Evolutionary conservation across 129 eudicot species (phyloP), one percentile per base, ranked within the genome.

Genomic region (Artemisia annua): DNA sequence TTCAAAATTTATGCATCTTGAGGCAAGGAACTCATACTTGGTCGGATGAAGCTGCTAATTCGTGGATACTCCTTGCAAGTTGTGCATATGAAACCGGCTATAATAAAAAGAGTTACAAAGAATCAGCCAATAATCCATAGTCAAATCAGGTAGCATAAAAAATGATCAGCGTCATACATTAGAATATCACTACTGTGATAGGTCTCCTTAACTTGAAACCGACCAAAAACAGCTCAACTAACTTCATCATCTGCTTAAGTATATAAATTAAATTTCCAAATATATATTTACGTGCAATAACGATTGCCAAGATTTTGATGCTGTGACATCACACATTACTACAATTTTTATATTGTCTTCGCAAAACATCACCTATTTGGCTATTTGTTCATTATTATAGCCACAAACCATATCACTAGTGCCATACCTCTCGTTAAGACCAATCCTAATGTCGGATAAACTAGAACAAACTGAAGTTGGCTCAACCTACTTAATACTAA

Each of bases 1-100:
- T 32, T 50, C 30, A 43, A 58, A 1, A 2, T 48, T 30, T 43
- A 60, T 39, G 35, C 53, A 84, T 51, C 59, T 28, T 50, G 16
- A 63, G 57, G 67, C 3, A 67, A 59, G 66, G 20, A 54, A 69
- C 48, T 39, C 82, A 67, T 87, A 94, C 98, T 76, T 90, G 98
- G 85, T 94, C 98, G 8, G 97, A 94, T 39, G 93, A 81, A 66
- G 98, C 97, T 5, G 98, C 96, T 62, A 94, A 75, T 73, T 94
- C 98, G 63, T 94, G 97, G 78, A 94, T 94, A 75, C 97, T 94
- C 88, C 98, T 86, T 67, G 98, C 98, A 84, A 94, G 96, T 85
- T 94, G 98, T 63, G 97, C 97, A 86, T 94, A 94, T 48, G 98
- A 94, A 63, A 94, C 98, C 7, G 98, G 97, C 96, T 94, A 87